Base-by-base conservation (phyloP, 345 rosid species). In the Kernera saxatilis region DNA sequence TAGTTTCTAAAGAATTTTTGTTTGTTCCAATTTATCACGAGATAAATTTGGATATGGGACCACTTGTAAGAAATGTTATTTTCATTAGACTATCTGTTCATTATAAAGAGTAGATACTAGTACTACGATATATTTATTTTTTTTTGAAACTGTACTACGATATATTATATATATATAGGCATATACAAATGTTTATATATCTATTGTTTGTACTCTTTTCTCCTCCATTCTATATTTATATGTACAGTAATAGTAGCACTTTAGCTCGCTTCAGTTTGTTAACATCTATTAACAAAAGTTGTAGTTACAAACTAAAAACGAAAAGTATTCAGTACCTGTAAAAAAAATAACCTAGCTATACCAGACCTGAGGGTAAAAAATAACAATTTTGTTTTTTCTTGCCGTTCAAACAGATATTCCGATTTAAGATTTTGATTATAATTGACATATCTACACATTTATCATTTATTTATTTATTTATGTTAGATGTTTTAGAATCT, bases 61-160 rank as follows among this genome's bases (percentile, higher is more conserved):
- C 49, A 59, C 19, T 40, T 59, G 49, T 39, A 59, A 59, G 35
- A 59, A 59, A 59, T 59, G 40, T n/a, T 59, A 40, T 59, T 59
- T 39, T 15, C 21, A 39, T 35, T 39, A n/a, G 65, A 39, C 33
- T 14, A 58, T 9, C 21, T 59, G 32, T 39, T 23, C 33, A 39
- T 39, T 59, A 39, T 59, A 23, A 25, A 39, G 35, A 59, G 65
- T 59, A 59, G 23, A 59, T 59, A 23, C 22, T 37, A 57, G n/a
- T n/a, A n/a, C n/a, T n/a, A n/a, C n/a, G n/a, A n/a, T n/a, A n/a
- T n/a, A n/a, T n/a, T n/a, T n/a, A n/a, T n/a, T n/a, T n/a, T n/a
- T n/a, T n/a, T n/a, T n/a, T n/a, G n/a, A n/a, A n/a, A n/a, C n/a
- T n/a, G n/a, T n/a, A n/a, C n/a, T n/a, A n/a, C n/a, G n/a, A n/a